phyloP scores from a whole-genome alignment of 148 eudicot species.

The Arbutus unedo region DNA sequence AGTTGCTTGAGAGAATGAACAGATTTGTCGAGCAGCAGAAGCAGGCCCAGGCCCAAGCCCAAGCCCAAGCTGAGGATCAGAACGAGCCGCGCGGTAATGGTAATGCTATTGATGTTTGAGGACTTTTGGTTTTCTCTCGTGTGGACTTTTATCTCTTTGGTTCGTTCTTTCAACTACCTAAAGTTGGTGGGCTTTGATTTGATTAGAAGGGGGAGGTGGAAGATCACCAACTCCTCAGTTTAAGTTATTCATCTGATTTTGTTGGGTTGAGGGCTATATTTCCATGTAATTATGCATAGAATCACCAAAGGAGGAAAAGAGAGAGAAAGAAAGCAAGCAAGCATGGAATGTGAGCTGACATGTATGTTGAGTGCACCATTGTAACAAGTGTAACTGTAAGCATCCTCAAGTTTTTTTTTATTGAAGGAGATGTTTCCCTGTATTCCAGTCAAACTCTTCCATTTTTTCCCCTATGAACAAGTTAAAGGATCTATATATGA shows the following conservation, averaged over 20 bases:
- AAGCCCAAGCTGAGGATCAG: conserved; percentile 23
- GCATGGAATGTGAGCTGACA: conserved; percentile 14
- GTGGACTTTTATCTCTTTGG: conserved; percentile 18
- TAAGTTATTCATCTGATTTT: conserved; percentile 28
- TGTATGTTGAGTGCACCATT: conserved; percentile 13
- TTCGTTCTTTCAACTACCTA: conserved; percentile 19
- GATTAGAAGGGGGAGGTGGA: conserved; percentile 54
- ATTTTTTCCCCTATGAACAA: neutral
- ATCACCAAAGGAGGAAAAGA: conserved; percentile 15
- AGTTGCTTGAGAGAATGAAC: conserved; percentile 68
- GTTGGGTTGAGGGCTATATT: conserved; percentile 22
- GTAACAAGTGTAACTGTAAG: conserved; percentile 35
- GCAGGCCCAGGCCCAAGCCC: conserved; percentile 47
- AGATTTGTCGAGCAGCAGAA: conserved; percentile 67
- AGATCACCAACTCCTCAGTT: conserved; percentile 47
- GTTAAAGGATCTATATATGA: neutral
- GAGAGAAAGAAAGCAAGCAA: conserved; percentile 2
- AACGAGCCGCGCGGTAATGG: neutral
- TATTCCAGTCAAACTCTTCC: conserved; percentile 16
- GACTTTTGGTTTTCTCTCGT: neutral
- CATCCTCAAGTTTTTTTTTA: conserved; percentile 36
- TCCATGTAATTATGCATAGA: conserved; percentile 14
- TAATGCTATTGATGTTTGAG: conserved; percentile 36
- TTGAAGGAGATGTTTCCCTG: conserved; percentile 24
- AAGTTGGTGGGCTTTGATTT: conserved; percentile 21